Base-by-base conservation (phyloP, 441 rosid genomes). In the Kokia cookei region DNA sequence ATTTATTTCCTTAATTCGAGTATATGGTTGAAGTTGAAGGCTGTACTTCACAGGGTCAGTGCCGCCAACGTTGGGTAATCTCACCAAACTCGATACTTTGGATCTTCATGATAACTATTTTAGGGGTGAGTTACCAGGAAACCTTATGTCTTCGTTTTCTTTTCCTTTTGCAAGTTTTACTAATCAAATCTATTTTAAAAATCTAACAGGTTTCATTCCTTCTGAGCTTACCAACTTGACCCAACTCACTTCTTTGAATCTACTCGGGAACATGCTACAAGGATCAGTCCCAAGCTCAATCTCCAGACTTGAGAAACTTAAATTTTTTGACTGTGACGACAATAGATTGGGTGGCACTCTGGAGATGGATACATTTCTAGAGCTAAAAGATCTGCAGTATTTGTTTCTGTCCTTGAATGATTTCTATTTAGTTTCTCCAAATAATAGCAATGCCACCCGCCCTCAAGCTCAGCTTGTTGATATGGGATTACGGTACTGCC, bases 271-370 rank as follows among this genome's bases (percentile, higher is more conserved):
- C 26, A 15, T 7, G 53, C 27, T 71, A 17, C 53, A 57, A 13
- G 73, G 73, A 40, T 3, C 51, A 32, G 7, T 71, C 43, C 73
- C 73, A 5, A 55, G 51, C 53, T 71, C 73, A 55, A 55, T 71
- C 45, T 22, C 40, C 3, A 55, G 73, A 57, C 73, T 55, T 8
- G 13, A 71, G 73, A 37, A 37, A 22, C 65, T 71, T 12, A 51
- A 19, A 7, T n/a, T 1, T 19, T 58, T 61, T 4, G 0, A 1
- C 3, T 2, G 55, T n/a, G 29, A 0, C 15, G 15, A 1, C 26
- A 76, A 73, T 37, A 76, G 80, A 5, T 57, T 84, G 68, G 75
- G 74, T 4, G 71, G 80, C 7, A 22, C 6, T 3, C 8, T 78
- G 3, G 58, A 72, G 15, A 17, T 81, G 5, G 60, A 58, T 17